Evolutionary conservation across 345 rosid species (phyloP).

Genomic region (Eutrema heterophyllum): DNA sequence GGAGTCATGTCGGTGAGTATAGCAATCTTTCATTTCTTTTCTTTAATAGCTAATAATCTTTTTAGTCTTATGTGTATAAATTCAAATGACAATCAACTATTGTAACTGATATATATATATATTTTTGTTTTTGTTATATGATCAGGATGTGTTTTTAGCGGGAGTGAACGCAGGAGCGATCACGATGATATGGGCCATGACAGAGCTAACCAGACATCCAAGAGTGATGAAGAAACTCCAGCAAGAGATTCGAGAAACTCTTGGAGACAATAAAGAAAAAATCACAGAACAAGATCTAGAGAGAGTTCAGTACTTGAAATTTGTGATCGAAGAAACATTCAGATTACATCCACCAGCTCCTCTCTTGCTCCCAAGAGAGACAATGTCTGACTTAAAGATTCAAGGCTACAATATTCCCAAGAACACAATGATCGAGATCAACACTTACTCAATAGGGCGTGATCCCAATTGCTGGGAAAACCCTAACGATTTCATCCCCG

Average conservation of each 20-base stretch:
- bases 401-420: conserved; percentile 38
- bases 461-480: conserved; percentile 42
- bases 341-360: conserved; percentile 56
- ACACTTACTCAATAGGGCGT: conserved; percentile 46
- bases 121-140: not conserved
- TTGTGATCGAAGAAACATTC: conserved; percentile 46
- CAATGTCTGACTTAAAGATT: conserved; percentile 32
- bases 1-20: conserved; percentile 44
- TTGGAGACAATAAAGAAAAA: conserved; percentile 27
- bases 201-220: conserved; percentile 46
- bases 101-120: not conserved
- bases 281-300: conserved; percentile 34
- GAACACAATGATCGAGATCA: conserved; percentile 35
- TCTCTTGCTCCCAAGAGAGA: conserved; percentile 39
- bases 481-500: conserved; percentile 40
- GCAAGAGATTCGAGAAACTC: conserved; percentile 36
- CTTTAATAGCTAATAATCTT: not conserved
- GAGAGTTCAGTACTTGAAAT: conserved; percentile 36
- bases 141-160: conserved; percentile 42
- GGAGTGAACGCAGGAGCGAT: conserved; percentile 46
- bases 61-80: not conserved
- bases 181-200: conserved; percentile 51
- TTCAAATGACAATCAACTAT: not conserved
- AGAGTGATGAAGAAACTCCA: conserved; percentile 54
- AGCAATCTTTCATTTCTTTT: not conserved